These are phyloP conservation scores for Penicillium flavigenum DNA, from an alignment of 495 filamentous ascomycete species.

Conservation along the genomic window DNA sequence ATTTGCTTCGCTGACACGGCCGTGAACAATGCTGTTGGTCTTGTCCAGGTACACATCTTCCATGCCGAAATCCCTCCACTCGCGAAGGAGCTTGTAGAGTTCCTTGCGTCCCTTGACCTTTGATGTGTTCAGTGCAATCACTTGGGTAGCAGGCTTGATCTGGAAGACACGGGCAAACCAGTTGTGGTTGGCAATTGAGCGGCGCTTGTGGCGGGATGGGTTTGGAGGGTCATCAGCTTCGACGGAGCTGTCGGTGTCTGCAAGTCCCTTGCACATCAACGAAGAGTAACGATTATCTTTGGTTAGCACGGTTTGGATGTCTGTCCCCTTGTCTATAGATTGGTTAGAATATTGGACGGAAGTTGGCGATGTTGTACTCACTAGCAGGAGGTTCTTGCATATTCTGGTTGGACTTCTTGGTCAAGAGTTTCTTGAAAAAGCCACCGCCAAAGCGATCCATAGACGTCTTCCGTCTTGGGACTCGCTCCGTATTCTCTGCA, in stretches of 20 bases:
- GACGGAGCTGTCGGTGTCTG: conserved; percentile 20
- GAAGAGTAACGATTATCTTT: conserved; percentile 15
- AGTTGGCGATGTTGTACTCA: conserved; percentile 20
- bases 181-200: conserved; percentile 50
- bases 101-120: conserved; percentile 71
- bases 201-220: conserved; percentile 18
- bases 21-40: conserved; percentile 68
- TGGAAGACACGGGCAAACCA: conserved; percentile 88
- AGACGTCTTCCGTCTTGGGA: conserved; percentile 25
- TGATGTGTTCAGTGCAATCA: conserved; percentile 70
- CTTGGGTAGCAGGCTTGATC: conserved; percentile 74
- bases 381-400: conserved; percentile 17
- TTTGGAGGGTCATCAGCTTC: conserved; percentile 20
- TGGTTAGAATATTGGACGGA: conserved; percentile 1
- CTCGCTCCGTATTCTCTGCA: background rate
- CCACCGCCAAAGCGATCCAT: conserved; percentile 28
- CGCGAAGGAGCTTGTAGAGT: conserved; percentile 65
- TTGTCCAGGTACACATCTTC: conserved; percentile 73
- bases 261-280: conserved; percentile 18
- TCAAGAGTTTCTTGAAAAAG: conserved; percentile 38
- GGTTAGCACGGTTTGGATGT: background rate
- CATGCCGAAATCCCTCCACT: conserved; percentile 80
- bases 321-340: conserved; percentile 11
- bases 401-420: conserved; percentile 31
- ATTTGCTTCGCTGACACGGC: conserved; percentile 69